Evolutionary conservation across 306 rosid species (phyloP).

Genomic region (Lathyrus aphaca): DNA sequence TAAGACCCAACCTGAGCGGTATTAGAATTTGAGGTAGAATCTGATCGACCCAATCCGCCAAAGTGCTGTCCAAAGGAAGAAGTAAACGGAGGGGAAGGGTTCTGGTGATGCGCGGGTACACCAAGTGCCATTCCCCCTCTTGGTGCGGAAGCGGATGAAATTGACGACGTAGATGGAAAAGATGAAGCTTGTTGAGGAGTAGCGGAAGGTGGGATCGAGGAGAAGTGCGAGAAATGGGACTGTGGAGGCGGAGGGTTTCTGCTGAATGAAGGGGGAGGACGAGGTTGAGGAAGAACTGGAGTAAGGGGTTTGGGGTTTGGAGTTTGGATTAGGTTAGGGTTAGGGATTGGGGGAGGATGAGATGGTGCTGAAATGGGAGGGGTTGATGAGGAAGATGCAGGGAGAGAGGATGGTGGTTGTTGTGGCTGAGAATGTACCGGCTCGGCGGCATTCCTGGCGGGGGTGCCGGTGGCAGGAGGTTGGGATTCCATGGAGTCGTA

Average conservation of each 20-base stretch:
- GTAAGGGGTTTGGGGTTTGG: conserved; percentile 50
- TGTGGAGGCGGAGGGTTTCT: conserved; percentile 43
- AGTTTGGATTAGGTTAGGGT: conserved; percentile 39
- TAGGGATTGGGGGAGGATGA: conserved; percentile 45
- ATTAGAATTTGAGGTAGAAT: conserved; percentile 55
- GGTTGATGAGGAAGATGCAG: conserved; percentile 44
- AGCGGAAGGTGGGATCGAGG: conserved; percentile 53
- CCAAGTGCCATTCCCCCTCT: conserved; percentile 82
- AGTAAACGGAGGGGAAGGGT: conserved; percentile 64
- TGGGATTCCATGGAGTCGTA: conserved; percentile 46
- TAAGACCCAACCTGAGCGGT: conserved; percentile 60
- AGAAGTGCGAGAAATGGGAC: conserved; percentile 60
- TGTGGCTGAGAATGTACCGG: conserved; percentile 35
- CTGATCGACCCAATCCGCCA: conserved; percentile 73
- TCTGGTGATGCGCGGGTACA: conserved; percentile 76
- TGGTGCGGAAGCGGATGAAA: conserved; percentile 48
- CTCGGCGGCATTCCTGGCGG: conserved; percentile 42
- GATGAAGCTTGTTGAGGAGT: conserved; percentile 45
- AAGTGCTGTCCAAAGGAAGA: conserved; percentile 81
- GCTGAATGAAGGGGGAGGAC: conserved; percentile 60
- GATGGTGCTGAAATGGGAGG: conserved; percentile 44
- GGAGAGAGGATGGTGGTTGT: conserved; percentile 27
- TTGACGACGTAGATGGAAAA: conserved; percentile 45
- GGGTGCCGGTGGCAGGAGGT: conserved; percentile 44
- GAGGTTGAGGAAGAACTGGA: conserved; percentile 49